Conservation (phyloP, 2,329 filamentous ascomycete species). For the Trichoderma koningii region DNA sequence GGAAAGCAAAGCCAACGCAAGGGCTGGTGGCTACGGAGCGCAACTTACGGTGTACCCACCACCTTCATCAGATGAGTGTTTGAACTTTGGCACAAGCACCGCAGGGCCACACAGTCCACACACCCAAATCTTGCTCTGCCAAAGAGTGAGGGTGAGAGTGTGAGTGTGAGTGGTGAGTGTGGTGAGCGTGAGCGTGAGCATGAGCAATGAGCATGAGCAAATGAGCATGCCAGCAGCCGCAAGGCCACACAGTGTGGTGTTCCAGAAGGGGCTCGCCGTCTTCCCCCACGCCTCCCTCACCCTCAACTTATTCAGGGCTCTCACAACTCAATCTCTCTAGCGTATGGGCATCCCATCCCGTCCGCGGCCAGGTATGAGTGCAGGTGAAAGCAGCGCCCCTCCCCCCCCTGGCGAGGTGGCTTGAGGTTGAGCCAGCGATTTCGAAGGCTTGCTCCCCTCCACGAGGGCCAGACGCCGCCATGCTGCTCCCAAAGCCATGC, state of each 20-base stretch:
- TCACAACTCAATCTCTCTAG: background rate
- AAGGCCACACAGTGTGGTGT: constrained; percentile 22
- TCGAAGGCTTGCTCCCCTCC: constrained; percentile 12
- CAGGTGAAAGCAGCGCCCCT: constrained; percentile 1
- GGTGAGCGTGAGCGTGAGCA: constrained; percentile 6
- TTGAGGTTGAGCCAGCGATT: constrained; percentile 17
- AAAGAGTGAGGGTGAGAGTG: too few species aligned
- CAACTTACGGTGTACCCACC: constrained; percentile 22
- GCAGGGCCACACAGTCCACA: too few species aligned
- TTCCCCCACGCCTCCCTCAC: constrained; percentile 16
- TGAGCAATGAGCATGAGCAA: constrained; percentile 11
- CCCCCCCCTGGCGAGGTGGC: constrained; percentile 20
- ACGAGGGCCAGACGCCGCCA: constrained; percentile 16
- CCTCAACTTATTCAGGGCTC: background rate
- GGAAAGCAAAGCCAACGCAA: constrained; percentile 11
- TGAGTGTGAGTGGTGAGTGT: background rate
- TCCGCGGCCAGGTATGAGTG: background rate
- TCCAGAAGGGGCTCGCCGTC: constrained; percentile 18
- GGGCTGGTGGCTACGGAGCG: constrained; percentile 14
- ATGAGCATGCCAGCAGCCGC: constrained; percentile 21
- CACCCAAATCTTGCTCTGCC: too few species aligned
- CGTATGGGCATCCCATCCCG: background rate
- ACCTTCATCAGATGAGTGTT: background rate
- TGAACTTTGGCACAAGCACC: too few species aligned
- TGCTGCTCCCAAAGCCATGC: constrained; percentile 19